Conservation (phyloP, 495 filamentous ascomycete genomes). For the Hypoxylon intermedium region DNA sequence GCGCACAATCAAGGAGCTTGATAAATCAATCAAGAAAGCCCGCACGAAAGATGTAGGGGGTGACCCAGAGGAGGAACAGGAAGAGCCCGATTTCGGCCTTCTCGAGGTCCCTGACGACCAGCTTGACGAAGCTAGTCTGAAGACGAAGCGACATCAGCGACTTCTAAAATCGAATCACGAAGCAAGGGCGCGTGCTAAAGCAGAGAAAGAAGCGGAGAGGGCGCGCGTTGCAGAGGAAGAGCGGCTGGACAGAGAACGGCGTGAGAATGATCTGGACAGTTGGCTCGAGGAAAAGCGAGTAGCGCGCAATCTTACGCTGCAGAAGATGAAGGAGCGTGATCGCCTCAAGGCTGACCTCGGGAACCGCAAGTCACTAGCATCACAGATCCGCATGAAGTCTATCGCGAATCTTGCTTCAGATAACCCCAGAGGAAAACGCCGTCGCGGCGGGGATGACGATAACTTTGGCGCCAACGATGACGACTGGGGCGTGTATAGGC, state of each 20-base stretch:
- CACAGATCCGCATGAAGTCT: constrained; percentile 96
- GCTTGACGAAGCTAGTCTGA: constrained; percentile 86
- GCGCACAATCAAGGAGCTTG: constrained; percentile 81
- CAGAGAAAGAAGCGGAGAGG: constrained; percentile 91
- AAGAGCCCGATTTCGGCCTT: constrained; percentile 82
- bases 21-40: constrained; percentile 83
- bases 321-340: constrained; percentile 90
- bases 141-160: constrained; percentile 88
- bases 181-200: constrained; percentile 87
- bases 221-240: constrained; percentile 82
- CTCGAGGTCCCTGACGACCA: constrained; percentile 91
- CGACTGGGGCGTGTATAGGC: constrained; percentile 95
- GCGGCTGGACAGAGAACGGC: constrained; percentile 79
- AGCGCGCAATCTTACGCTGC: constrained; percentile 74
- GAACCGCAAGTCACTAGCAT: constrained; percentile 94
- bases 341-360: constrained; percentile 89
- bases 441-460: constrained; percentile 80
- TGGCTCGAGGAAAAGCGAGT: constrained; percentile 83
- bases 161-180: constrained; percentile 94
- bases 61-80: constrained; percentile 74
- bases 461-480: constrained; percentile 96
- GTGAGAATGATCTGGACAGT: constrained; percentile 81
- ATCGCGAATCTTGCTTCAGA: constrained; percentile 97
- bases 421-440: constrained; percentile 74
- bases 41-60: constrained; percentile 91